Evolutionary conservation across 2,329 filamentous ascomycete species (phyloP).

Genomic region (Arthroderma sp.): DNA sequence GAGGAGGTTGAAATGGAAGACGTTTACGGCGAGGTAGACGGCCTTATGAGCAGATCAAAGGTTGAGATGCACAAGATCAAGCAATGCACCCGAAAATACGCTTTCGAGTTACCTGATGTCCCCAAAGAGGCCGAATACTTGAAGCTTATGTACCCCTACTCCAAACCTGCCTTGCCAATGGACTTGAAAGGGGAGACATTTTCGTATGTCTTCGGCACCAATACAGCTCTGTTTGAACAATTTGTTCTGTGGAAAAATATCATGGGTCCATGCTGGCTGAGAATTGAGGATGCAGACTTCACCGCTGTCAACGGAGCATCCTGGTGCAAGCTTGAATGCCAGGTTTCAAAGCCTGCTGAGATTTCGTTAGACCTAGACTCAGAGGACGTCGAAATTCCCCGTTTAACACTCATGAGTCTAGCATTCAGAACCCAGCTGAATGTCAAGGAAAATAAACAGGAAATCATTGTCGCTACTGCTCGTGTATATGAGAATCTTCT

Average conservation of each 20-base stretch:
- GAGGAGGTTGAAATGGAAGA: conserved; percentile 77
- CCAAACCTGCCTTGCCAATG: conserved; percentile 61
- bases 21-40: conserved; percentile 80
- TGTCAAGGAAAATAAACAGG: conserved; percentile 85
- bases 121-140: conserved; percentile 85
- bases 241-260: conserved; percentile 98
- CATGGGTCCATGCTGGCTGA: conserved; percentile 97
- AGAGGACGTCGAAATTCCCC: conserved; percentile 70
- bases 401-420: conserved; percentile 91
- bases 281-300: conserved; percentile 77
- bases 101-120: conserved; percentile 78
- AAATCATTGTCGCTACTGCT: conserved; percentile 82
- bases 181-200: conserved; percentile 73
- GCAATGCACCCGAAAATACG: conserved; percentile 77
- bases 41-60: conserved; percentile 73
- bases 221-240: conserved; percentile 90
- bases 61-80: conserved; percentile 93
- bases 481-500: conserved; percentile 86
- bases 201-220: conserved; percentile 85
- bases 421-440: conserved; percentile 82
- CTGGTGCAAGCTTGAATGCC: conserved; percentile 90
- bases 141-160: conserved; percentile 92
- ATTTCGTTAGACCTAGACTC: conserved; percentile 62
- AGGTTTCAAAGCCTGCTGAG: conserved; percentile 63
- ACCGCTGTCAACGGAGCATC: conserved; percentile 78